phyloP scores from a whole-genome alignment of 768 basidiomycete genomes.

The Suillus luteus region DNA sequence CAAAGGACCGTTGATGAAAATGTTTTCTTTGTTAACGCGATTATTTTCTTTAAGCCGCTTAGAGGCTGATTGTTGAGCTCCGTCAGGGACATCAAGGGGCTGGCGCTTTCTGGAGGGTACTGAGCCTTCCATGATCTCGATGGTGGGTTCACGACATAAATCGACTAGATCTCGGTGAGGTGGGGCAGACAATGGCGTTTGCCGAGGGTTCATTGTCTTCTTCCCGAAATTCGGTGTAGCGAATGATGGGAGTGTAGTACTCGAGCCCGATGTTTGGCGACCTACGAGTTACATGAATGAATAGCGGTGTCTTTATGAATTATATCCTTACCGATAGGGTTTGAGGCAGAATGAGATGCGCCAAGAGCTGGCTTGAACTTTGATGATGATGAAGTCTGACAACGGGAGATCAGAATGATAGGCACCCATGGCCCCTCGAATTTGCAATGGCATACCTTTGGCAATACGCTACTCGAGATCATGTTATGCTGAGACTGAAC shows the following conservation, averaged over 20 bases:
- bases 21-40: conserved; percentile 30
- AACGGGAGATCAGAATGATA: not conserved
- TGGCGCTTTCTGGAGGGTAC: conserved; percentile 33
- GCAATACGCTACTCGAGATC: conserved; percentile 6
- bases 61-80: conserved; percentile 15
- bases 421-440: not conserved
- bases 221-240: conserved; percentile 48
- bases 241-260: conserved; percentile 40
- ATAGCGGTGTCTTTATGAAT: not conserved
- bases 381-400: conserved; percentile 24
- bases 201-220: conserved; percentile 2
- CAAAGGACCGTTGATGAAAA: conserved; percentile 11
- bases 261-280: conserved; percentile 23
- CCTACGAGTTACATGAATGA: conserved; percentile 17
- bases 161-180: conserved; percentile 20
- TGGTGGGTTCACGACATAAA: conserved; percentile 17
- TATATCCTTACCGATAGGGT: not conserved
- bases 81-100: conserved; percentile 23
- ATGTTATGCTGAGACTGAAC: conserved; percentile 5
- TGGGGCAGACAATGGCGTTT: conserved; percentile 16
- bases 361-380: conserved; percentile 50
- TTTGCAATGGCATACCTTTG: conserved; percentile 1
- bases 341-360: conserved; percentile 6
- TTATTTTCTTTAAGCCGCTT: conserved; percentile 36
- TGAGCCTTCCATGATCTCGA: conserved; percentile 1